A percentile compares a stretch with the other conserved stretches of the same genome.
phyloP scores from a whole-genome alignment of 164 flowering plant species.

The Annona squamosa region DNA sequence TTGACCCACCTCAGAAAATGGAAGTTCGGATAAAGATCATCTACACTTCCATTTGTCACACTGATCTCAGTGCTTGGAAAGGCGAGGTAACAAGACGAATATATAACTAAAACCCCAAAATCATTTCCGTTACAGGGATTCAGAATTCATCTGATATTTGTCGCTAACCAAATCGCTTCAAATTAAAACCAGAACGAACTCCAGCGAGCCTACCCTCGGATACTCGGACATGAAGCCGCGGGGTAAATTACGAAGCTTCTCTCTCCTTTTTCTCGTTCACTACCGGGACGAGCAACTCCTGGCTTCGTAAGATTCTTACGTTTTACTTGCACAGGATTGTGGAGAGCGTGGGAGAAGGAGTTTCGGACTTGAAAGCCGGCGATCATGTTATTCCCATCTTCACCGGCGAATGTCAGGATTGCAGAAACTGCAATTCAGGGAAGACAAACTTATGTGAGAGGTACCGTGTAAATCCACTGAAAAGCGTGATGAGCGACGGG shows the following conservation, averaged over 20 bases:
- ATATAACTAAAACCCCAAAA: too few relatives aligned
- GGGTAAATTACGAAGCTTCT: conserved; percentile 35
- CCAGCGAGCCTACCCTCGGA: conserved; percentile 54
- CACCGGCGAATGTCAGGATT: conserved; percentile 56
- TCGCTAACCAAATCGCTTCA: background rate
- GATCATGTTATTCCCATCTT: conserved; percentile 68
- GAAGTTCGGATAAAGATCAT: conserved; percentile 60
- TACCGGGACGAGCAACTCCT: background rate
- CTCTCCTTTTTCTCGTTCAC: too few relatives aligned
- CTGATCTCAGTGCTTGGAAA: conserved; percentile 62
- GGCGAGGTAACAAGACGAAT: conserved; percentile 44
- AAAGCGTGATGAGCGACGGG: conserved; percentile 54
- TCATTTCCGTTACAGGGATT: too few relatives aligned
- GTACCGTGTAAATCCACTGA: conserved; percentile 44
- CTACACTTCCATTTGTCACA: conserved; percentile 66
- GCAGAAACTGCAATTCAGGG: conserved; percentile 35
- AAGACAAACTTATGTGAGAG: conserved; percentile 47
- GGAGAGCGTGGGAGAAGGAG: conserved; percentile 69
- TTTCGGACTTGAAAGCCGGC: conserved; percentile 41
- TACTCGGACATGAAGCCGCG: conserved; percentile 75
- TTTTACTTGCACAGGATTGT: conserved; percentile 27
- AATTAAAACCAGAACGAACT: conserved; percentile 33
- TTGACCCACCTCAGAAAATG: conserved; percentile 58
- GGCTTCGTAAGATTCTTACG: background rate
- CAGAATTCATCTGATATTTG: too few relatives aligned